Conservation (phyloP, 73 alveolate species). For the Effrenium voratum region DNA sequence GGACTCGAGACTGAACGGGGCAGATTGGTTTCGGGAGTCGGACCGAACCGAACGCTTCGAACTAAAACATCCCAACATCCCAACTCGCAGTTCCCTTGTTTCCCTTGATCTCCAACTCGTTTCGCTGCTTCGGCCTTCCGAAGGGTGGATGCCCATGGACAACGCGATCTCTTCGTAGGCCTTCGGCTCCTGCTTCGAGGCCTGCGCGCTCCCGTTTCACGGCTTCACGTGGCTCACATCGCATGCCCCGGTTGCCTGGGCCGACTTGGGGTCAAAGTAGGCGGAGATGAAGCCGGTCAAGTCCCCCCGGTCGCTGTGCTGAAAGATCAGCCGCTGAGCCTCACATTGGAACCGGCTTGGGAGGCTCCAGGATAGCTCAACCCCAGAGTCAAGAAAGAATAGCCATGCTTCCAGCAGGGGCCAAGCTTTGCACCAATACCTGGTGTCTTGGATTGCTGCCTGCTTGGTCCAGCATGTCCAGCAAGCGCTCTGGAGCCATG, state of each 20-base stretch:
- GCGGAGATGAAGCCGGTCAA: slow-evolving; percentile 51
- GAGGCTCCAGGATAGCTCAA: too few relatives aligned
- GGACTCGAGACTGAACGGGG: background rate
- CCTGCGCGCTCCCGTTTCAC: background rate
- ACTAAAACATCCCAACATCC: background rate
- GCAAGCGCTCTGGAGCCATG: too few relatives aligned
- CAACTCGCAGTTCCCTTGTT: background rate
- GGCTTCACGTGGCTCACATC: background rate
- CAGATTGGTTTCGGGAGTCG: background rate
- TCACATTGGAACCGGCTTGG: too few relatives aligned
- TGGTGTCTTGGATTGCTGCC: too few relatives aligned
- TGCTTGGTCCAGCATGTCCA: too few relatives aligned
- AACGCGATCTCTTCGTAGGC: slow-evolving; percentile 88
- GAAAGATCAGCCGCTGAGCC: slow-evolving; percentile 86
- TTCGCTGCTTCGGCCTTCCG: background rate
- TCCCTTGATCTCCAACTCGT: background rate
- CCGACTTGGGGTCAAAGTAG: slow-evolving; percentile 91
- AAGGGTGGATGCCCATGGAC: slow-evolving; percentile 69
- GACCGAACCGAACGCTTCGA: background rate
- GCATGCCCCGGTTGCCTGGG: slow-evolving; percentile 37
- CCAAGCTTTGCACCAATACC: too few relatives aligned
- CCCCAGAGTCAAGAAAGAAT: too few relatives aligned
- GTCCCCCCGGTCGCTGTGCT: slow-evolving; percentile 62
- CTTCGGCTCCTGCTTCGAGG: slow-evolving; percentile 90
- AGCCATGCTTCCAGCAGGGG: too few relatives aligned